Base-by-base conservation (phyloP, 2,329 filamentous ascomycete genomes). In the Cytospora leucostoma region DNA sequence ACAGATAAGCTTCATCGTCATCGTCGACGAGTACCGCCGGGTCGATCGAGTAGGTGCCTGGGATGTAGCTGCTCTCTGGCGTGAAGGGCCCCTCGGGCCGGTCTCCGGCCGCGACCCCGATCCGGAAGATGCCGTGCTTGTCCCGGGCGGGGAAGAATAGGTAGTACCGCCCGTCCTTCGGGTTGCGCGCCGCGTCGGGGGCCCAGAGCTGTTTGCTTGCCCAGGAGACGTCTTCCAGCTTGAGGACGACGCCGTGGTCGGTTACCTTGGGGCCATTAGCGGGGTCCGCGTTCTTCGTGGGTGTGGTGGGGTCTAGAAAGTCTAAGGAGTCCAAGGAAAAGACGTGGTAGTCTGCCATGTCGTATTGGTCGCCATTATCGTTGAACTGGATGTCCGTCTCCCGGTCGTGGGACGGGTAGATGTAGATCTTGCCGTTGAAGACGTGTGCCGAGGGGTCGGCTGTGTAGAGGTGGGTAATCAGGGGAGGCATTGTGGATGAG, bases 261-360 rank as follows among this genome's bases (percentile, higher is more conserved):
- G 82, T 87, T 2, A 92, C 88, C 19, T 80, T 78, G 65, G 57
- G 34, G 4, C n/a, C 33, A 15, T 34, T 13, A 34, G 49, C 40
- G 15, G 58, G 37, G 34, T n/a, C 38, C n/a, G 51, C 21, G 15
- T 4, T 34, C 32, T 81, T 82, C 32, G 85, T 77, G 1, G 81
- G 78, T 8, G n/a, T 21, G 44, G 7, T 47, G 8, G 44, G 44
- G 44, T 47, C 44, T 7, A 21, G 44, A n/a, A n/a, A 2, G 61
- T 85, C 82, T 63, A 85, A 75, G 34, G 77, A 79, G 12, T 74
- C 69, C 33, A 77, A 77, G 68, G 84, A 88, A 75, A 93, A 88
- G 73, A 93, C 90, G 75, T 93, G 90, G 81, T 93, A 93, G 79
- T 93, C 90, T 62, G 78, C 82, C 90, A 93, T 93, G 78, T 92